Evolutionary conservation across 2,329 filamentous ascomycete genomes (phyloP).

Genomic region (Ceratocystis colombiana): DNA sequence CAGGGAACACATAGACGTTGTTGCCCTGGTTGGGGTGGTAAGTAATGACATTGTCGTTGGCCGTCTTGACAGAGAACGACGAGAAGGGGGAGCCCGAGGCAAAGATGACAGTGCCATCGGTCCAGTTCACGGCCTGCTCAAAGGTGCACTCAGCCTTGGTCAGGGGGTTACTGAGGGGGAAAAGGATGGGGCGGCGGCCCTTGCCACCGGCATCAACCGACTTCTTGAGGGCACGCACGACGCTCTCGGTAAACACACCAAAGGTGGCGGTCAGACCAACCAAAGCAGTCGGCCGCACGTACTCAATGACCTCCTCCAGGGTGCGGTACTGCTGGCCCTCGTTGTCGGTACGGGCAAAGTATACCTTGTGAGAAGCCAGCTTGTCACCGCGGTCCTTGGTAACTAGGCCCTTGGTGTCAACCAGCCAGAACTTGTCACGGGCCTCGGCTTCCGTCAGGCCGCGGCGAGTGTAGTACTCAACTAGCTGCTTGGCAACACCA

Average conservation of each 20-base stretch:
- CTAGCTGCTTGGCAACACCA: constrained; percentile 94
- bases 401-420: constrained; percentile 93
- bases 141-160: constrained; percentile 94
- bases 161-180: constrained; percentile 91
- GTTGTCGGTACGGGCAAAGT: constrained; percentile 57
- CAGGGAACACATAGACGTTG: constrained; percentile 90
- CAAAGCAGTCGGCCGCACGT: constrained; percentile 87
- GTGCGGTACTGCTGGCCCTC: constrained; percentile 61
- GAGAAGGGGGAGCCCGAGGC: constrained; percentile 91
- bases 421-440: constrained; percentile 87
- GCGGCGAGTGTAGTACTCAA: constrained; percentile 90
- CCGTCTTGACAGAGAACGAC: constrained; percentile 54
- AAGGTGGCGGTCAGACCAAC: constrained; percentile 92
- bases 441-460: constrained; percentile 82
- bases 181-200: constrained; percentile 78
- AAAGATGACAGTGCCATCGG: constrained; percentile 83
- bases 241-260: constrained; percentile 82
- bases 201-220: constrained; percentile 53
- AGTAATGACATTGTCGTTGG: constrained; percentile 49
- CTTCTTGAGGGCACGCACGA: constrained; percentile 60
- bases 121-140: constrained; percentile 83
- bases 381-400: constrained; percentile 87
- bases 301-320: constrained; percentile 83
- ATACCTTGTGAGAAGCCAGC: constrained; percentile 79
- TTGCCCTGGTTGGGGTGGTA: constrained; percentile 78